Conservation (phyloP, 2,329 filamentous ascomycete species). For the Cordyceps cateniannulata region DNA sequence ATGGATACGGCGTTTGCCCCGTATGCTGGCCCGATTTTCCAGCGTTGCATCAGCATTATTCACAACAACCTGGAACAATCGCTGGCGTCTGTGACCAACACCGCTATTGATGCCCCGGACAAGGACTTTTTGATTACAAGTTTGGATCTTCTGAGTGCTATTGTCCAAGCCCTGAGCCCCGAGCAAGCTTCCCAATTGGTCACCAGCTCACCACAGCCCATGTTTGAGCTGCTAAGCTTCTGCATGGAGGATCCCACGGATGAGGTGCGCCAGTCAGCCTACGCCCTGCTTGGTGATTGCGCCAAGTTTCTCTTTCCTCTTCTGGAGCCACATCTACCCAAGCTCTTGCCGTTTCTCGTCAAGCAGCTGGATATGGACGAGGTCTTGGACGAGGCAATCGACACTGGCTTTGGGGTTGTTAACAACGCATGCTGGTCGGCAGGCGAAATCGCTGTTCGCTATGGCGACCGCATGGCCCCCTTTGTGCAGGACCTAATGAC, state of each 20-base stretch:
- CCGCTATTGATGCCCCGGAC: conserved; percentile 69
- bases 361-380: conserved; percentile 78
- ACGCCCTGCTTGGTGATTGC: conserved; percentile 89
- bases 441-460: conserved; percentile 82
- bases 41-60: conserved; percentile 83
- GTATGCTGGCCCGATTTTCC: conserved; percentile 81
- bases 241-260: conserved; percentile 90
- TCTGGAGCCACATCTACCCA: conserved; percentile 65
- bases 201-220: conserved; percentile 65
- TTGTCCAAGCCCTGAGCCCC: conserved; percentile 80
- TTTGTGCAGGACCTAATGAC: conserved; percentile 73
- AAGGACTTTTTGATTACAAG: conserved; percentile 97
- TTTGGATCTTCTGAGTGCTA: conserved; percentile 84
- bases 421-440: conserved; percentile 98
- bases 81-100: conserved; percentile 61
- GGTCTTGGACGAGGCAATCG: conserved; percentile 71
- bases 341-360: conserved; percentile 74
- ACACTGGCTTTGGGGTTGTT: conserved; percentile 82
- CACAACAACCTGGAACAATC: conserved; percentile 84
- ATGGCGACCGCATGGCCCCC: conserved; percentile 66
- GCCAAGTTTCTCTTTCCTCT: conserved; percentile 86
- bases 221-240: conserved; percentile 85
- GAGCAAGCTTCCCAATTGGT: conserved; percentile 72
- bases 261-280: conserved; percentile 92
- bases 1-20: conserved; percentile 76